Base-by-base conservation (phyloP, 176 grass and related monocot species). In the Rhynchospora tenuis region DNA sequence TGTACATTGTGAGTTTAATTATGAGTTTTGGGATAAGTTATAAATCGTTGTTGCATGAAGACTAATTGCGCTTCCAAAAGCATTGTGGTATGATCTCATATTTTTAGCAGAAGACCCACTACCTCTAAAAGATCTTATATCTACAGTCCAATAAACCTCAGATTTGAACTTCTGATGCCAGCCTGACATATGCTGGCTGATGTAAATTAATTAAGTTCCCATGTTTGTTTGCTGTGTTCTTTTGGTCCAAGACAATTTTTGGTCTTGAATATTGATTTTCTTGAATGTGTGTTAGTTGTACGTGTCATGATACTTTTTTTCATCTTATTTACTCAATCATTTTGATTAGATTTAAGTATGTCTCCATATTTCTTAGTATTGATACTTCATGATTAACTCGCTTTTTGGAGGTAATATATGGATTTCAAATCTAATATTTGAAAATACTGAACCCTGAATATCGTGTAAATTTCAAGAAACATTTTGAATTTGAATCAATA, bases 1-100 rank as follows among this genome's bases (percentile, higher is more conserved):
- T 79, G 76, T 58, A 74, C n/a, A 74, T 74, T 74, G 45, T 74
- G 70, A 74, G 46, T 74, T 74, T 6, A 74, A 74, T 74, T 74
- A 24, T 74, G 70, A 51, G 20, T 73, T 27, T 73, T 74, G 48
- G 4, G 5, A 6, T 52, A 50, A 73, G 20, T 48, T 46, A 48
- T 51, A 50, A 74, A 17, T 17, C 28, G 26, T 67, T 67, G 3
- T 63, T 14, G 2, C 13, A 33, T 16, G 1, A 4, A 67, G 64
- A 67, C 33, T 33, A 33, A 33, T 33, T 26, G 63, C 7, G 27
- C 8, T 70, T 70, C 17, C 0, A 44, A 10, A 3, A 26, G 42
- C 17, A 8, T 13, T 24, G n/a, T 27, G 66, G 3, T 2, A 6
- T 44, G 5, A 56, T 4, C 54, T 56, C 5, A 56, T 56, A 56